Evolutionary conservation across 2,329 filamentous ascomycete genomes (phyloP).

Genomic region (Fusarium citri): DNA sequence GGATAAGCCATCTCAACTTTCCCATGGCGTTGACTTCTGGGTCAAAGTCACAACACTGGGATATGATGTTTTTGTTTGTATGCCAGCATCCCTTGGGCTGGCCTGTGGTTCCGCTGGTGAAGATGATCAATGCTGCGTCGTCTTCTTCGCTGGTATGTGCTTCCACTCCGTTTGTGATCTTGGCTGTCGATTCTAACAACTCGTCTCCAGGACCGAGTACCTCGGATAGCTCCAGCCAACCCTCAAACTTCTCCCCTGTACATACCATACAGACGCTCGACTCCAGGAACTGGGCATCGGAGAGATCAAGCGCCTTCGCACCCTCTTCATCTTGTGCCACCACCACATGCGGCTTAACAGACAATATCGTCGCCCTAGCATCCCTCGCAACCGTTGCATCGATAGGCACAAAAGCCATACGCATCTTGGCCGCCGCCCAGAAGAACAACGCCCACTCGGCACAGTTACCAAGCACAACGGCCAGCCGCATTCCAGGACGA

Average conservation of each 20-base stretch:
- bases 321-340: constrained; percentile 49
- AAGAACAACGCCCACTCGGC: constrained; percentile 55
- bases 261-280: constrained; percentile 43
- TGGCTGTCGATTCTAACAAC: neutral
- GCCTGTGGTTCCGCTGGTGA: constrained; percentile 63
- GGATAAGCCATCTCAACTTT: constrained; percentile 52
- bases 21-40: constrained; percentile 47
- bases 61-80: constrained; percentile 55
- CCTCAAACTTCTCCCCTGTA: constrained; percentile 18
- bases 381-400: constrained; percentile 48
- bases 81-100: constrained; percentile 59
- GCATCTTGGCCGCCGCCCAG: constrained; percentile 52
- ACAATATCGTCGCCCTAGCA: constrained; percentile 37
- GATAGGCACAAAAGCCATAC: constrained; percentile 51
- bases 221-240: constrained; percentile 40
- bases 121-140: constrained; percentile 56
- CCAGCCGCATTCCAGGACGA: constrained; percentile 47
- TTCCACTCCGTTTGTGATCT: neutral
- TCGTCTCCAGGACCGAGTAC: constrained; percentile 6
- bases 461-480: constrained; percentile 51
- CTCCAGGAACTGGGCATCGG: neutral
- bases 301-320: constrained; percentile 34
- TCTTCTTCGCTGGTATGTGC: constrained; percentile 1
- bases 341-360: constrained; percentile 46
- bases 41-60: constrained; percentile 53